phyloP scores from a whole-genome alignment of 2,329 filamentous ascomycete species.

The Endoconidiophora laricicola region DNA sequence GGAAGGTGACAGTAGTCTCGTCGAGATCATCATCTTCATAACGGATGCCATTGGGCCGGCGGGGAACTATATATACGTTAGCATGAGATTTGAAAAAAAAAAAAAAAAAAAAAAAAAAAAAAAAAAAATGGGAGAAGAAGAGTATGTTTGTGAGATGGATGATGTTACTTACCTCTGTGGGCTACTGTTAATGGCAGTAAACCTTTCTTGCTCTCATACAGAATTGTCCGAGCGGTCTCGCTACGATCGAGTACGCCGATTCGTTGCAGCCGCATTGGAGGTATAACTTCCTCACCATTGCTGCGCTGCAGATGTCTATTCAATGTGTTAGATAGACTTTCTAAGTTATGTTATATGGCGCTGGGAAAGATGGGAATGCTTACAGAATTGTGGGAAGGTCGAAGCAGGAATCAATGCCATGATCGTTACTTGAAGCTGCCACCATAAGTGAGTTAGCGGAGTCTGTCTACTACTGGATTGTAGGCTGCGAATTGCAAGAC shows the following conservation, averaged over 20 bases:
- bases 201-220: slow-evolving; percentile 9
- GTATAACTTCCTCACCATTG: slow-evolving; percentile 6
- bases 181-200: slow-evolving; percentile 5
- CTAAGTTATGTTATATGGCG: not conserved
- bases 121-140: not conserved
- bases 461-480: not conserved
- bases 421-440: slow-evolving; percentile 7
- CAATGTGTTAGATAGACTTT: not conserved
- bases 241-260: slow-evolving; percentile 8
- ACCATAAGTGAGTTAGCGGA: not conserved
- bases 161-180: slow-evolving; percentile 4
- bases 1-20: slow-evolving; percentile 8
- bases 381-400: slow-evolving; percentile 10
- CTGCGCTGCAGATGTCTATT: slow-evolving; percentile 5
- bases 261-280: slow-evolving; percentile 6
- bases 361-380: not conserved
- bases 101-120: not conserved
- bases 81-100: not conserved
- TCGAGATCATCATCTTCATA: slow-evolving; percentile 11
- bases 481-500: not conserved
- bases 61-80: slow-evolving; percentile 1
- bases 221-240: slow-evolving; percentile 4
- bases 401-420: slow-evolving; percentile 9
- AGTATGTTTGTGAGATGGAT: not conserved
- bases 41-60: slow-evolving; percentile 6